Conservation (phyloP, 371 early-diverging fungal genomes). For the Mortierella sp. region DNA sequence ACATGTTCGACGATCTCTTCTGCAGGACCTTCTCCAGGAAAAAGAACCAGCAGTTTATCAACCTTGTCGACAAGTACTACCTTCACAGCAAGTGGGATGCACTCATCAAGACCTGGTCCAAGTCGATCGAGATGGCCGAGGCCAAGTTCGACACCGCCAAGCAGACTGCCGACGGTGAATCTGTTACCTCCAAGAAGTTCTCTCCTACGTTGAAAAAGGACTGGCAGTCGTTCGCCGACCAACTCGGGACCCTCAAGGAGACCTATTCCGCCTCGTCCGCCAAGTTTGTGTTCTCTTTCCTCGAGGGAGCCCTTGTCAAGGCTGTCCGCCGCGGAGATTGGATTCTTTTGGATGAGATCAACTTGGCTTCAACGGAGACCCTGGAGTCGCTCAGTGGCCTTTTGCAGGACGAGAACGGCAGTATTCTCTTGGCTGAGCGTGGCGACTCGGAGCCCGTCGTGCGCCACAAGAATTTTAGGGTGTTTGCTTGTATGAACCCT, state of each 20-base stretch:
- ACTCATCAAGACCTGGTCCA: constrained; percentile 76
- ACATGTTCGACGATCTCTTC: constrained; percentile 90
- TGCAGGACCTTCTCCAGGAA: constrained; percentile 88
- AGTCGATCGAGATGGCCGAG: constrained; percentile 45
- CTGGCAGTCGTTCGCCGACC: constrained; percentile 74
- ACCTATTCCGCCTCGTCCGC: constrained; percentile 82
- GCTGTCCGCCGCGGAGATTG: constrained; percentile 96
- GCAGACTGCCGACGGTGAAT: constrained; percentile 29
- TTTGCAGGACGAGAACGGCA: constrained; percentile 86
- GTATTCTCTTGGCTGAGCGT: constrained; percentile 89
- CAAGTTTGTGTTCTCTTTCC: constrained; percentile 92
- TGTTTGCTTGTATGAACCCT: constrained; percentile 99
- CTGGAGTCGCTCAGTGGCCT: constrained; percentile 93
- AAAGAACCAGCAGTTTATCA: constrained; percentile 89
- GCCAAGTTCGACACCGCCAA: constrained; percentile 37
- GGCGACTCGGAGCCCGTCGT: constrained; percentile 91
- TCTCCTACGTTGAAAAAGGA: constrained; percentile 66
- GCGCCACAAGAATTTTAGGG: constrained; percentile 95
- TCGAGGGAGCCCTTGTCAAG: constrained; percentile 94
- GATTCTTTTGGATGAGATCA: constrained; percentile 99
- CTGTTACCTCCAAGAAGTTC: constrained; percentile 36
- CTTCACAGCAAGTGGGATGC: constrained; percentile 85
- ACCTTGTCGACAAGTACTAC: constrained; percentile 79
- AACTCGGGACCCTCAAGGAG: constrained; percentile 74
- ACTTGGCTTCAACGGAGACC: constrained; percentile 96